Evolutionary conservation across 192 early-diverging fungal species (phyloP), one percentile per base, ranked within the genome.

Genomic region (Chytriomyces hyalinus): DNA sequence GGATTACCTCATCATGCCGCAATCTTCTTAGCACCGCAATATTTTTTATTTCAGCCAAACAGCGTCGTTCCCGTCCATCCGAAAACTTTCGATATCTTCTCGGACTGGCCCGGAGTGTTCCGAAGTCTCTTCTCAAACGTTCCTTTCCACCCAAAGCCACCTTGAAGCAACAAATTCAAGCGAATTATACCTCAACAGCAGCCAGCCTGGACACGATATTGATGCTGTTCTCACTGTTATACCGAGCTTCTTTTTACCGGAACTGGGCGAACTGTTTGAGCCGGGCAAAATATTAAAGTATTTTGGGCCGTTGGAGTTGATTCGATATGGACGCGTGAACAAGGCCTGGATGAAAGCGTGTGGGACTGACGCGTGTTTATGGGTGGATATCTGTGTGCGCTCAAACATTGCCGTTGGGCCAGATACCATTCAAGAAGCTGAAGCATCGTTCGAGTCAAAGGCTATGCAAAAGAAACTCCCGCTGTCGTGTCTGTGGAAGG

Each of bases 401-500:
- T 10, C 20, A 10, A 15, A 44, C 57, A 43, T 51, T 20, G 13
- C 70, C 9, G 36, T 60, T 22, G 70, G 70, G 4, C 70, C 70
- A 2, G 70, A 71, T 5, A 44, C 28, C 9, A 44, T 71, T 51
- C 22, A 17, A 10, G 70, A 71, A 3, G 20, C 44, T 17, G 70
- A 71, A 15, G 11, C 17, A 46, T 11, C 15, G 11, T 17, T 51
- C 20, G 22, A 51, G n/a, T 11, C 17, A 59, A 15, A n/a, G 3
- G 11, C 28, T 0, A 51, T 22, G 13, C 15, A 8, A n/a, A 10
- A 17, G 9, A n/a, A 10, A 3, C 8, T 59, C 9, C 17, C 9
- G 15, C 44, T n/a, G 43, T 43, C 51, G 8, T 71, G 65, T 28
- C 28, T 76, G 8, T 82, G 80, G 80, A 79, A 74, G 48, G 80